Base-by-base conservation (phyloP, 495 filamentous ascomycete species). In the Aspergillus biplanus region DNA sequence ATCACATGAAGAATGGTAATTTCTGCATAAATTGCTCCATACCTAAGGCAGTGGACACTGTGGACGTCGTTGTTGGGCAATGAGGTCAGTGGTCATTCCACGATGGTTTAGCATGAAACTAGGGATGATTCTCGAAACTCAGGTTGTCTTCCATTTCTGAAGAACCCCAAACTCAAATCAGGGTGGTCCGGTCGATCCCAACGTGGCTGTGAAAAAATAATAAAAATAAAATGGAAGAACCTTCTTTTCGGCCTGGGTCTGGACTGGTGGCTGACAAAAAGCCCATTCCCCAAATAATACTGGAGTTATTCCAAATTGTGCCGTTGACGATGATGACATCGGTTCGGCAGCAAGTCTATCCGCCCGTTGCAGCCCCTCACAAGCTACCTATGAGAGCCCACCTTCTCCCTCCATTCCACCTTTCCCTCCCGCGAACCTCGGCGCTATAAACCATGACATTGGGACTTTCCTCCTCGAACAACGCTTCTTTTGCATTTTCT, bases 271-370 rank as follows among this genome's bases (percentile, higher is more conserved):
- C 47, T 50, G 47, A 50, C 47, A 50, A 50, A 50, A 50, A 27
- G 21, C 21, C 21, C 21, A 27, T 27, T 27, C 47, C 47, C n/a
- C 21, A 50, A 31, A 3, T 18, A 18, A 18, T 44, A 21, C 5
- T 6, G 21, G n/a, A 27, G n/a, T n/a, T 21, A 50, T 50, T 50
- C 47, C 47, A 50, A 50, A 50, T 50, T 31, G 21, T 18, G 11
- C 15, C n/a, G 12, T 12, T 15, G 21, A 59, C 55, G 56, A 66
- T 63, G 67, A 61, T 58, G 55, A 37, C 55, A 63, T 33, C 49
- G 18, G 58, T 37, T 46, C 58, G 58, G 50, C 35, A 39, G 33
- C 32, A 49, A 35, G 15, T 46, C 11, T 39, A 54, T 61, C 58
- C 58, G 58, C 47, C 39, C 39, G 8, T 44, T 44, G 47, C 47